Base-by-base conservation (phyloP, 306 rosid genomes). In the Sesbania bispinosa region DNA sequence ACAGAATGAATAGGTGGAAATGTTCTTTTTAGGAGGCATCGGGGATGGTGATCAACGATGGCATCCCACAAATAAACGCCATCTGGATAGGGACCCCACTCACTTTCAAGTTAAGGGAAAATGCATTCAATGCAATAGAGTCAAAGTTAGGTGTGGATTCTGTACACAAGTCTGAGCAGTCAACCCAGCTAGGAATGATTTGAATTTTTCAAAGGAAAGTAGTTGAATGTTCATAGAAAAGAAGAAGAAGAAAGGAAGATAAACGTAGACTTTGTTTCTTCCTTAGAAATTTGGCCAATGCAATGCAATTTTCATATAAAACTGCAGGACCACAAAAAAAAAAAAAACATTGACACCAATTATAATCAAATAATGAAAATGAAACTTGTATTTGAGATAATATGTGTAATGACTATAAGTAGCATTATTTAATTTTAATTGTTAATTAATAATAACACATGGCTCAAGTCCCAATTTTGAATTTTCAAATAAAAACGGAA, bases 81-180 rank as follows among this genome's bases (percentile, higher is more conserved):
- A 81, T 55, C 23, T 76, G 69, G 79, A 4, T 33, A 27, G 19
- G 50, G 55, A 32, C 9, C 77, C 82, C 67, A 55, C 69, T 53
- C 5, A 23, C 6, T 58, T 45, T 48, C n/a, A n/a, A n/a, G n/a
- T n/a, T n/a, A n/a, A n/a, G n/a, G n/a, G n/a, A n/a, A n/a, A n/a
- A n/a, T n/a, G n/a, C n/a, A n/a, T n/a, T n/a, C 33, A 13, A 43
- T 38, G 57, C 69, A 4, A 0, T 0, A 0, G 11, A 63, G 86
- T 86, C 85, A 84, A 78, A 76, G 74, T 81, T 88, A 9, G 88
- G 86, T 80, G 62, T 27, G 24, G 32, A n/a, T 4, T 16, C 50
- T 20, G 63, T 32, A 21, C 33, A 2, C n/a, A 30, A 27, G n/a
- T 21, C 39, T 9, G 0, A 8, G 7, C 24, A 46, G 90, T 86